Percentiles rank a stretch among this genome's conserved stretches.
Evolutionary conservation across 192 early-diverging fungal species (phyloP).

Genomic region (Chytriomyces confervae): DNA sequence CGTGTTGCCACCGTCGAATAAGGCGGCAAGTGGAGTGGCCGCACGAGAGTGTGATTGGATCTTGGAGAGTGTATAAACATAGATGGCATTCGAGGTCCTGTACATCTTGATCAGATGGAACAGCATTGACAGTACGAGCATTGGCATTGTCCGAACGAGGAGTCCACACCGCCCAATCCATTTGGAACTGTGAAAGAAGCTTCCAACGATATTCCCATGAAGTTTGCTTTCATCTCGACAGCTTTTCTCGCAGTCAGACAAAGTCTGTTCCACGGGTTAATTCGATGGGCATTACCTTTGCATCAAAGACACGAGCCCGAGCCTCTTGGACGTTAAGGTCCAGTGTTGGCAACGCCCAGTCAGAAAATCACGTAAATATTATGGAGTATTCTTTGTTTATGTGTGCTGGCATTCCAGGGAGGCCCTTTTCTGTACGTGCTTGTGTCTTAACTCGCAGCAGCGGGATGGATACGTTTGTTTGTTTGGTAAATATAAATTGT

Average conservation of each 20-base stretch:
- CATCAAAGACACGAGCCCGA: too few species aligned
- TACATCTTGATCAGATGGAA: not conserved
- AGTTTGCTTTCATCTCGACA: slow-evolving; percentile 1
- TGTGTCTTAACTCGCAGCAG: too few species aligned
- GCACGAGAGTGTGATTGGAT: slow-evolving; percentile 23
- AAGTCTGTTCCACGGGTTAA: slow-evolving; percentile 19
- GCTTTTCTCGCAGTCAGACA: slow-evolving; percentile 13
- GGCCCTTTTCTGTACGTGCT: too few species aligned
- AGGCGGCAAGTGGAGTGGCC: slow-evolving; percentile 21
- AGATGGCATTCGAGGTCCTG: slow-evolving; percentile 10
- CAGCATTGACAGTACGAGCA: not conserved
- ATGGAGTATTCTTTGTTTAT: too few species aligned
- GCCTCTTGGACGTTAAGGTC: too few species aligned
- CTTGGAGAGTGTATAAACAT: slow-evolving; percentile 5
- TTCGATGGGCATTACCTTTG: not conserved
- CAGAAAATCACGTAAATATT: too few species aligned
- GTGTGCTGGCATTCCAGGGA: too few species aligned
- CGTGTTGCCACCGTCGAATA: not conserved
- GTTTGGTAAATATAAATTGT: too few species aligned
- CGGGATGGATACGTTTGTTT: too few species aligned
- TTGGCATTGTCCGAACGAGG: not conserved
- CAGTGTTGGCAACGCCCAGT: too few species aligned
- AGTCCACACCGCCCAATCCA: not conserved
- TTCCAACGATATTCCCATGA: not conserved
- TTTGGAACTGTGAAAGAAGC: not conserved